Evolutionary conservation across 2,329 filamentous ascomycete genomes (phyloP).

Genomic region (Penicillium thymicola): DNA sequence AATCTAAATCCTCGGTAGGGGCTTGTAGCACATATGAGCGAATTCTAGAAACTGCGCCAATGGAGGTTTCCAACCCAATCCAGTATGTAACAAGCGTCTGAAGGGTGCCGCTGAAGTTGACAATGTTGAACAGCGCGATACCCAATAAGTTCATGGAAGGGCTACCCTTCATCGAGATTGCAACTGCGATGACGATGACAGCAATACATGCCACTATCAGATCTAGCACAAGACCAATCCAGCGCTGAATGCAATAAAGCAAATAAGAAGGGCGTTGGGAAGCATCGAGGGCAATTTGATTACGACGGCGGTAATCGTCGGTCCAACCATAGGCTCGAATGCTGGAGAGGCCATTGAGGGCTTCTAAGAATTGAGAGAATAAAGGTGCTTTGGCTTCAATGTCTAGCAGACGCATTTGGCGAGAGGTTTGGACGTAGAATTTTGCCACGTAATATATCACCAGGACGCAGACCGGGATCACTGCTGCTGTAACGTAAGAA

Average conservation of each 20-base stretch:
- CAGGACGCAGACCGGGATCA: constrained; percentile 38
- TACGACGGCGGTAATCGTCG: constrained; percentile 31
- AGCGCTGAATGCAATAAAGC: constrained; percentile 9
- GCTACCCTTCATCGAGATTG: constrained; percentile 16
- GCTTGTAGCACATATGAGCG: constrained; percentile 46
- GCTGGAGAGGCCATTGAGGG: constrained; percentile 47
- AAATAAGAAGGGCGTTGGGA: constrained; percentile 10
- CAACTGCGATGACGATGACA: constrained; percentile 20
- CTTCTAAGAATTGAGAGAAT: constrained; percentile 41
- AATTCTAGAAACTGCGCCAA: constrained; percentile 33
- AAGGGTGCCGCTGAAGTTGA: constrained; percentile 21
- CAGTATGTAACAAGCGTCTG: constrained; percentile 17
- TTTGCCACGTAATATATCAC: constrained; percentile 44
- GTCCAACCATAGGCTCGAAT: constrained; percentile 54
- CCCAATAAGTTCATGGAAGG: constrained; percentile 13
- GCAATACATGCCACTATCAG: constrained; percentile 25
- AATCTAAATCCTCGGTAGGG: constrained; percentile 37
- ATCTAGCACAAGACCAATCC: constrained; percentile 13
- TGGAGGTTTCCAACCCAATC: constrained; percentile 21
- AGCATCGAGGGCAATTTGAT: constrained; percentile 4
- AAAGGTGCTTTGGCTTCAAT: constrained; percentile 55
- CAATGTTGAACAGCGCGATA: constrained; percentile 23
- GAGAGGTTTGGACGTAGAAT: constrained; percentile 49
- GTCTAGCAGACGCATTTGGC: constrained; percentile 52
- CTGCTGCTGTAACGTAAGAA: constrained; percentile 35